These are phyloP conservation scores for Acacia pycnantha DNA, from an alignment of 331 rosid genomes.

Conservation along the genomic window DNA sequence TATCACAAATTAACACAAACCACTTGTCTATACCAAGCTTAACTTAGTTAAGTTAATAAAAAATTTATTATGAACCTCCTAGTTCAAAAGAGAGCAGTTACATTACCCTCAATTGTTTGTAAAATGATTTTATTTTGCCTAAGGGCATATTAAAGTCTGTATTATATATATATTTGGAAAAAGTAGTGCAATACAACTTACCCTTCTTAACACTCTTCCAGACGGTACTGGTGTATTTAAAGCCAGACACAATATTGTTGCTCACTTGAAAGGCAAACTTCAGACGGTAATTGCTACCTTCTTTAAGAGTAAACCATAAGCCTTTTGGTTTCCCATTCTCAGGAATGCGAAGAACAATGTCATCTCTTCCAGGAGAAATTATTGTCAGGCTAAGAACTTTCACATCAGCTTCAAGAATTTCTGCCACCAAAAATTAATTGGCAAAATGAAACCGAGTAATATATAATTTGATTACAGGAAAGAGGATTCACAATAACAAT, in stretches of 20 bases:
- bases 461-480: neutral
- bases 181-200: constrained; percentile 24
- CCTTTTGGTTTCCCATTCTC: constrained; percentile 85
- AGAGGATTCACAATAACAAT: neutral
- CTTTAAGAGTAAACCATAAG: constrained; percentile 89
- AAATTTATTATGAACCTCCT: neutral
- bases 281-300: constrained; percentile 73
- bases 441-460: neutral
- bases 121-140: neutral
- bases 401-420: constrained; percentile 88
- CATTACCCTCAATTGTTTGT: neutral
- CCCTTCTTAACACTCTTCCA: constrained; percentile 91
- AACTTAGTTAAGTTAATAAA: no score
- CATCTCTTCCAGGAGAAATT: constrained; percentile 68
- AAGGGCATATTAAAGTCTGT: neutral
- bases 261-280: constrained; percentile 73
- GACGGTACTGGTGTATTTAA: constrained; percentile 87
- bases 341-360: constrained; percentile 90
- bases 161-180: neutral
- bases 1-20: no score
- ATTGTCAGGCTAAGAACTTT: constrained; percentile 69
- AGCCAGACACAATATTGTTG: constrained; percentile 90
- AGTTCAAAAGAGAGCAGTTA: neutral
- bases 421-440: constrained; percentile 40
- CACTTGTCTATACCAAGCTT: no score